Conservation (phyloP, 257 asterid genomes). For the Lantana camara region DNA sequence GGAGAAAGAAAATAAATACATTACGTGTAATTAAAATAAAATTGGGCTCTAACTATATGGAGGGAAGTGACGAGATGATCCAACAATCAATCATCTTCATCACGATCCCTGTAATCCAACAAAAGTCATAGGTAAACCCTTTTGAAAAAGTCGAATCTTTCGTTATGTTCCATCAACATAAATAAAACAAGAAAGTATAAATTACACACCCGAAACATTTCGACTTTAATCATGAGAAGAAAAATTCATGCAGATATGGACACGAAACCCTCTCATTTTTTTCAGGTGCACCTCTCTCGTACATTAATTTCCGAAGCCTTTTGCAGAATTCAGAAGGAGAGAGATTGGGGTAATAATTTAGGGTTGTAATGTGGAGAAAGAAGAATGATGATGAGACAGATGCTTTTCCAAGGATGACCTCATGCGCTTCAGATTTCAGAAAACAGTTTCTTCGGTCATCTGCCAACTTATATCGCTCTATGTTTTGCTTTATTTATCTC, state of each 20-base stretch:
- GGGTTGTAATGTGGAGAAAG: constrained; percentile 5
- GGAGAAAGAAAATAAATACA: no score
- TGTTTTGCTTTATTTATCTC: constrained; percentile 47
- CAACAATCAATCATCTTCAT: no score
- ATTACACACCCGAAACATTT: no score
- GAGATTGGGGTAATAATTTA: not conserved
- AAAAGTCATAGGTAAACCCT: no score
- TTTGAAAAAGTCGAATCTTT: no score
- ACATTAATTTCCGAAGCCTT: constrained; percentile 17
- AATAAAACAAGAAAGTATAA: no score
- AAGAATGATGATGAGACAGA: constrained; percentile 42
- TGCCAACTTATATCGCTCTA: constrained; percentile 31
- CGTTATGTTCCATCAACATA: no score
- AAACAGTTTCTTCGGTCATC: constrained; percentile 34
- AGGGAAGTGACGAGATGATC: no score
- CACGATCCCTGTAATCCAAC: no score
- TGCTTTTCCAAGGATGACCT: constrained; percentile 39
- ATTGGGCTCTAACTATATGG: no score
- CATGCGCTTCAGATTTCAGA: constrained; percentile 37
- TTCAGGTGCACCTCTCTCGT: not conserved
- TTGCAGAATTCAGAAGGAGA: no score
- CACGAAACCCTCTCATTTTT: constrained; percentile 14
- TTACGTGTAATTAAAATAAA: no score
- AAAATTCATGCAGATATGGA: constrained; percentile 8
- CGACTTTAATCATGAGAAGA: constrained; percentile 9